Evolutionary conservation across 164 flowering plant genomes (phyloP).

Genomic region (Stephania yunnanensis): DNA sequence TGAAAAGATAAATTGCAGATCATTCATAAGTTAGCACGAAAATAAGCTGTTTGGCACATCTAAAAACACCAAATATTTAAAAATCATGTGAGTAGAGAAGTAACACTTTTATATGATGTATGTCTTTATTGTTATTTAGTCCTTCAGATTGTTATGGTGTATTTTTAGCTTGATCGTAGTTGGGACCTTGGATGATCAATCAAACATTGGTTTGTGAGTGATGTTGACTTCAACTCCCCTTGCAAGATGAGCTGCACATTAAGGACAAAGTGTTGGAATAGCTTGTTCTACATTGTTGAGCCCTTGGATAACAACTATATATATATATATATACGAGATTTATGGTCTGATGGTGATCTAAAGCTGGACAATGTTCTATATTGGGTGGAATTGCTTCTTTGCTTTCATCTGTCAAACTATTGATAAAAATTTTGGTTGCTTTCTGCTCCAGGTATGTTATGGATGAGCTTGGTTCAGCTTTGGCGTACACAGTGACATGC

Average conservation of each 20-base stretch:
- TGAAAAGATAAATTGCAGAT: neutral
- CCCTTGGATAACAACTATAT: no score
- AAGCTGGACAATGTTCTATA: no score
- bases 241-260: neutral
- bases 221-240: neutral
- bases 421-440: conserved; percentile 6
- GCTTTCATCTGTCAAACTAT: no score
- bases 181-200: neutral
- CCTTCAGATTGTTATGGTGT: neutral
- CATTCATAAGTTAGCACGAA: neutral
- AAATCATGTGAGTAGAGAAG: neutral
- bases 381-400: no score
- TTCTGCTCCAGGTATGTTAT: conserved; percentile 69
- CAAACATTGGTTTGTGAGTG: no score
- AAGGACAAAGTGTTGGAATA: no score
- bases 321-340: no score
- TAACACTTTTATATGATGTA: neutral
- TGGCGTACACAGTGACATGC: conserved; percentile 89
- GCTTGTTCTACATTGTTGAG: no score
- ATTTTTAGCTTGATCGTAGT: neutral
- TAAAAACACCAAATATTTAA: neutral
- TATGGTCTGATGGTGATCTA: no score
- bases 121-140: neutral
- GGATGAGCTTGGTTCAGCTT: conserved; percentile 98
- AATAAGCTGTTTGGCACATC: neutral